Evolutionary conservation across 2,329 filamentous ascomycete genomes (phyloP).

Genomic region (Beauveria varroae): DNA sequence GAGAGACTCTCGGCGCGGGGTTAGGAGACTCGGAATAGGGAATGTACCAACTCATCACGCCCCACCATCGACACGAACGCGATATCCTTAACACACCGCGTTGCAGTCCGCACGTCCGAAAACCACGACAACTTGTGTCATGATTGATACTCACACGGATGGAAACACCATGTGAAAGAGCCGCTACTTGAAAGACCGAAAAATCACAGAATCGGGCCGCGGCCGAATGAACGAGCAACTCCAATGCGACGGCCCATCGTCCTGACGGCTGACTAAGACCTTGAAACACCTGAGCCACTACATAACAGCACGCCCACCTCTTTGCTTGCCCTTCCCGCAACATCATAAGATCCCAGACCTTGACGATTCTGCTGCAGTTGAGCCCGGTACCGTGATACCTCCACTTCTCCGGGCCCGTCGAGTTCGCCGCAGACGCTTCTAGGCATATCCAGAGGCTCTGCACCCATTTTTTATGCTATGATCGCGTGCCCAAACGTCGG

Average conservation of each 20-base stretch:
- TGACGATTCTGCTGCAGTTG: not conserved
- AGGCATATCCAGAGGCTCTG: conserved; percentile 9
- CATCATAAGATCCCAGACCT: not conserved
- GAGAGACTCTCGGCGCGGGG: not conserved
- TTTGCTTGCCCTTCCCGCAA: not conserved
- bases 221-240: not conserved
- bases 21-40: not conserved
- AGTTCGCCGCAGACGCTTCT: not conserved
- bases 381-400: not conserved
- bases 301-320: not conserved
- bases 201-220: not conserved
- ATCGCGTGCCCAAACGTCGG: conserved; percentile 20
- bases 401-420: not conserved
- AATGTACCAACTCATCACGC: not conserved
- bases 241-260: not conserved
- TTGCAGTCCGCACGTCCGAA: not conserved
- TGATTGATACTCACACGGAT: not conserved
- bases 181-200: too few species aligned
- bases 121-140: not conserved
- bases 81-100: not conserved
- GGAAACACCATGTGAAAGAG: not conserved
- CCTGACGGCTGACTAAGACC: conserved; percentile 1
- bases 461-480: conserved; percentile 10
- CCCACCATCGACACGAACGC: not conserved
- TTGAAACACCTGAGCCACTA: not conserved